phyloP scores from a whole-genome alignment of 2,329 filamentous ascomycete species.

The Pestalotiopsis sp. region DNA sequence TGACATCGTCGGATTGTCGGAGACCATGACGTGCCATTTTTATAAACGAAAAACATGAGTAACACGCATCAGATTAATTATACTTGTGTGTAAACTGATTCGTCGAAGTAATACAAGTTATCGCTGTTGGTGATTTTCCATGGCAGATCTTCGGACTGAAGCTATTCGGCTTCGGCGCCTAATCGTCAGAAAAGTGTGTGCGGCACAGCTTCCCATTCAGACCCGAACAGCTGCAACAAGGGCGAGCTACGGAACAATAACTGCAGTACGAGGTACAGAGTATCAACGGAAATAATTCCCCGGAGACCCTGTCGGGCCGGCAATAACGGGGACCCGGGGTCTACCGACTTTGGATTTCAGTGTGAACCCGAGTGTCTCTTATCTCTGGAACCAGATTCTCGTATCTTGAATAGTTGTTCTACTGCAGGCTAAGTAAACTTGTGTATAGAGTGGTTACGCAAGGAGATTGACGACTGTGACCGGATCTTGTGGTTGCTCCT shows the following conservation, averaged over 20 bases:
- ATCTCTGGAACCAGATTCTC: too few species aligned
- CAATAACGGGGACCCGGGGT: too few species aligned
- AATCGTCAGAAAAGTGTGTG: neutral
- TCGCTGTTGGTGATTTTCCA: neutral
- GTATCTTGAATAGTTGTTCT: too few species aligned
- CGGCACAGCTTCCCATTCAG: neutral
- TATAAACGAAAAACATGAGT: too few species aligned
- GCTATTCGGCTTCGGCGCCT: neutral
- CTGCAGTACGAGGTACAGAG: neutral
- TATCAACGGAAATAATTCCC: neutral
- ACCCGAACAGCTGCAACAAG: neutral
- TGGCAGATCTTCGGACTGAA: neutral
- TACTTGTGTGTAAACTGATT: neutral
- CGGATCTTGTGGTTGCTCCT: too few species aligned
- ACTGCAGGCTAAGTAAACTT: too few species aligned
- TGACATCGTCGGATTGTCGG: neutral
- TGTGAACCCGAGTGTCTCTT: too few species aligned
- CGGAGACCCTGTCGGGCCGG: too few species aligned
- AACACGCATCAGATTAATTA: too few species aligned
- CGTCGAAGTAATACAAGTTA: neutral
- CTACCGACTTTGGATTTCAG: too few species aligned
- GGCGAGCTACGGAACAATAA: neutral
- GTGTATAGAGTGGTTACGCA: too few species aligned
- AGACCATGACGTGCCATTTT: slow-evolving; percentile 5
- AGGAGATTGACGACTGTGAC: too few species aligned